phyloP scores from a whole-genome alignment of 306 rosid species.

The Heteromeles arbutifolia region DNA sequence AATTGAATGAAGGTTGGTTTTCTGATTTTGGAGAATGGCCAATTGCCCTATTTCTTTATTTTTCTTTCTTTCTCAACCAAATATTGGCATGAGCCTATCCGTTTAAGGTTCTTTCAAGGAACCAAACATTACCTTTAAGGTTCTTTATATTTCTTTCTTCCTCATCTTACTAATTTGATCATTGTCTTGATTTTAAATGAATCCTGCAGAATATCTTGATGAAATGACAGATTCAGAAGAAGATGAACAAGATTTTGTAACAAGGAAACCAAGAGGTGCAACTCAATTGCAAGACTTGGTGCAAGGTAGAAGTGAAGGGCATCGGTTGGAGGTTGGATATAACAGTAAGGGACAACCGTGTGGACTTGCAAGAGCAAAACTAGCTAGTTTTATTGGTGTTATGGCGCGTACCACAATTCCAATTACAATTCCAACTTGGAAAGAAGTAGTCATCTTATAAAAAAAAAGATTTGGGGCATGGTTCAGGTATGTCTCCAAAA shows the following conservation, averaged over 20 bases:
- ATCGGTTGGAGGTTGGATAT: not conserved
- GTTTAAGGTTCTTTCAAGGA: not conserved
- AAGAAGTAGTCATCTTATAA: not conserved
- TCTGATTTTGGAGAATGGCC: not conserved
- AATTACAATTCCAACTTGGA: not conserved
- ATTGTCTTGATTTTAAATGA: no score
- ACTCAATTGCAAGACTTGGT: not conserved
- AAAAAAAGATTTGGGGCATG: not conserved
- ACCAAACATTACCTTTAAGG: not conserved
- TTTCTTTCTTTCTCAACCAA: not conserved
- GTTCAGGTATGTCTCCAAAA: not conserved
- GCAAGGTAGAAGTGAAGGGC: not conserved
- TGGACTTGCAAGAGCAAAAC: not conserved
- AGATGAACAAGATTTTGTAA: not conserved
- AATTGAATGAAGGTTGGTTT: not conserved
- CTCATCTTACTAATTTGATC: no score
- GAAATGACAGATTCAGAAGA: not conserved
- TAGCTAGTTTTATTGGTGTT: not conserved
- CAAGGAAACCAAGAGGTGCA: not conserved
- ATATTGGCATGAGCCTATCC: no score
- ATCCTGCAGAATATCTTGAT: no score
- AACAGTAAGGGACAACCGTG: not conserved
- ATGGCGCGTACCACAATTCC: not conserved
- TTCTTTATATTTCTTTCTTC: no score
- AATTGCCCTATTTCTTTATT: not conserved